phyloP scores from a whole-genome alignment of 768 basidiomycete species.

The Floccularia luteovirens region DNA sequence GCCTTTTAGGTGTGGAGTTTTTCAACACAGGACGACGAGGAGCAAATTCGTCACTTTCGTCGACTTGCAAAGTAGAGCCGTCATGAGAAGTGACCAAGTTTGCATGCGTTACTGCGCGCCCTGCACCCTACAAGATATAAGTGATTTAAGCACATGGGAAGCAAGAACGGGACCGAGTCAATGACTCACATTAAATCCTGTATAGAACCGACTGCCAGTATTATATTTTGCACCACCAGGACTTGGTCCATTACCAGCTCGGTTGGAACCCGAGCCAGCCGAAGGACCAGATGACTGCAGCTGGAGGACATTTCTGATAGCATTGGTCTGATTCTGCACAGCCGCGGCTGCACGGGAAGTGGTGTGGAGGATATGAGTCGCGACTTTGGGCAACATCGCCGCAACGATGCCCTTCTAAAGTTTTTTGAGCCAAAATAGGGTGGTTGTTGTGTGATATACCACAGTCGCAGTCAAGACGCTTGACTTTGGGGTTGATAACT shows the following conservation, averaged over 20 bases:
- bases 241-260: constrained; percentile 49
- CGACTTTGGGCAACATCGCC: constrained; percentile 77
- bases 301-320: constrained; percentile 74
- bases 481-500: no score
- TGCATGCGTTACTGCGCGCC: constrained; percentile 67
- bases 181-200: constrained; percentile 53
- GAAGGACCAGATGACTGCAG: constrained; percentile 45
- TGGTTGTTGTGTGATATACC: no score
- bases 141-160: constrained; percentile 1
- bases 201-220: constrained; percentile 64
- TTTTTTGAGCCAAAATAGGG: no score
- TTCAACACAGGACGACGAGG: constrained; percentile 18
- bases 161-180: constrained; percentile 2
- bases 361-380: constrained; percentile 69
- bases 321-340: constrained; percentile 65
- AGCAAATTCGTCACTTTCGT: constrained; percentile 51
- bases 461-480: no score
- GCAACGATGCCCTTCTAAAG: no score
- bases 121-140: constrained; percentile 48
- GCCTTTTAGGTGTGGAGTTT: constrained; percentile 18
- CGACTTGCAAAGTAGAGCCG: constrained; percentile 32
- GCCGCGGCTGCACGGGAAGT: constrained; percentile 71
- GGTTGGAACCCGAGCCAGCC: constrained; percentile 34
- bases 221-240: constrained; percentile 70
- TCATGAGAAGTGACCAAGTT: constrained; percentile 55